A percentile compares a stretch with the other conserved stretches of the same genome.
Conservation (phyloP, 371 early-diverging fungal species). For the Nematocida ironsii region DNA sequence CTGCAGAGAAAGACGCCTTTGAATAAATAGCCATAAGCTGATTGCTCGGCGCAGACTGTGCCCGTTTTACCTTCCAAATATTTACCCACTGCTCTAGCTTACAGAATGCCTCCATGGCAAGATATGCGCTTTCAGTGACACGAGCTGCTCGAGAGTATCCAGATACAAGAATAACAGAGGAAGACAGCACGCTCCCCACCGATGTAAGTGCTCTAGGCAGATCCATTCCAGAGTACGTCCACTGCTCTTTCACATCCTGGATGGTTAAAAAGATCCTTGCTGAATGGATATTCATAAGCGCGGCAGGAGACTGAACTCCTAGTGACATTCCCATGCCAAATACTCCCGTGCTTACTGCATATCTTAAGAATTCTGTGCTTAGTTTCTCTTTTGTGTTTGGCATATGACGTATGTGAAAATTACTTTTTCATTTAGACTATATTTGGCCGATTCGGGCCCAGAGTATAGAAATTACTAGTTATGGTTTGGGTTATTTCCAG, state of each 20-base stretch:
- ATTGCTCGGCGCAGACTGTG: neutral
- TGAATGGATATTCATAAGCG: constrained; percentile 50
- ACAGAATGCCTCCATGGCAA: constrained; percentile 8
- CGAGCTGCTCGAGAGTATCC: constrained; percentile 21
- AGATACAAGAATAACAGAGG: neutral
- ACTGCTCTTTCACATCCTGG: constrained; percentile 9
- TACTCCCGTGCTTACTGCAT: constrained; percentile 5
- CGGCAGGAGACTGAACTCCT: neutral
- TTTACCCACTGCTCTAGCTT: constrained; percentile 2
- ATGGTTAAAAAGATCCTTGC: constrained; percentile 32
- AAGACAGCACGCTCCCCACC: constrained; percentile 13
- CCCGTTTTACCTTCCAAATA: neutral
- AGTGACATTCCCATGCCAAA: constrained; percentile 24
- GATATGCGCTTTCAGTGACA: neutral
- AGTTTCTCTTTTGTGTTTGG: neutral
- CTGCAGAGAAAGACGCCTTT: neutral
- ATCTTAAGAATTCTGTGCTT: constrained; percentile 25
- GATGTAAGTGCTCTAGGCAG: neutral
- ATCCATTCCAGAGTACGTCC: constrained; percentile 17
- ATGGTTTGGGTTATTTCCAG: neutral
- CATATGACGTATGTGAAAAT: neutral
- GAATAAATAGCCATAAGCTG: constrained; percentile 8
- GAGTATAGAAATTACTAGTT: too few species aligned
- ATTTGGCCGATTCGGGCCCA: neutral
- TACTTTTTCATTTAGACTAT: constrained; percentile 1